Evolutionary conservation across 345 rosid species (phyloP), one percentile per base, ranked within the genome.

Genomic region (Barbarea vulgaris): DNA sequence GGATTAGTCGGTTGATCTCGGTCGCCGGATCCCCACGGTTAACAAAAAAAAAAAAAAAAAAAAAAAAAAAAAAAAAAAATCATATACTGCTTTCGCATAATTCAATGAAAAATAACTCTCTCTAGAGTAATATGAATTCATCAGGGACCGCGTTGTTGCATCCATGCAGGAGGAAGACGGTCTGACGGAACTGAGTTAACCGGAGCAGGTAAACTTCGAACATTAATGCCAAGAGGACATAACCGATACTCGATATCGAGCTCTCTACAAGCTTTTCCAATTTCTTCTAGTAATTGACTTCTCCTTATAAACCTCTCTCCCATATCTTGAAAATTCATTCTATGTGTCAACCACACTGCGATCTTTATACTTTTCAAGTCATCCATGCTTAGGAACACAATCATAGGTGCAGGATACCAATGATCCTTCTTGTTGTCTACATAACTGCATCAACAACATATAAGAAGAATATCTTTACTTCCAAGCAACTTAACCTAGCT

Each of bases 291-390:
- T 70, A 93, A 74, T 30, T 54, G 77, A 17, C 85, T 37, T 79
- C 98, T 86, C 67, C 98, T 85, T 10, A 14, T 46, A 72, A 21
- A 91, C 74, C 82, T 85, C 79, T 86, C 94, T 17, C 90, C 94
- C 87, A 88, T 87, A 84, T 93, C 88, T 65, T 91, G 98, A 79
- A 80, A 85, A 77, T 93, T 93, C 78, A 91, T 91, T 72, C 60
- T 84, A 46, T 91, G 97, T 7, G 83, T 64, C 4, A 85, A 71
- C 97, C 97, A 91, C 58, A 91, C 75, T 0, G 93, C 96, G 9
- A 91, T 74, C 78, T 72, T 88, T 63, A 93, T 66, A 65, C 76
- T 81, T 24, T 84, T 81, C 83, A 91, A 63, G 12, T 75, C 85
- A 64, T 86, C 91, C 56, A 89, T 67, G 42, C 85, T 91, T 79